These are phyloP conservation scores for Colletotrichum sojae DNA, from an alignment of 2,329 filamentous ascomycete genomes.

Conservation along the genomic window DNA sequence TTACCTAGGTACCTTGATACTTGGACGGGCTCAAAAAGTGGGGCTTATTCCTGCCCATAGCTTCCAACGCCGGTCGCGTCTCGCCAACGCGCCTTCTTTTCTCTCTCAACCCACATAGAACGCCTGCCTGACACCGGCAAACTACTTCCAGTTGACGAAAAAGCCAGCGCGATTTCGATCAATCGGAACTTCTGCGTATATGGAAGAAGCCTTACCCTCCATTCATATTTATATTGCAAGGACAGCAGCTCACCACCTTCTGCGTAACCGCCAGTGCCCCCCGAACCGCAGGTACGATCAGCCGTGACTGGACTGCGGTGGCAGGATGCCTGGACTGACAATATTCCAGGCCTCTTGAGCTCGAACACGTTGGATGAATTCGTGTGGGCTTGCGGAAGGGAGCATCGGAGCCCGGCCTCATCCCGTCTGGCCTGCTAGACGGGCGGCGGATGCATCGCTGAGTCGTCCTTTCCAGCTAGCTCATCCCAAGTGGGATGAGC, in stretches of 20 bases:
- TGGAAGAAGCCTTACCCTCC: neutral
- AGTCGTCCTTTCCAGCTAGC: neutral
- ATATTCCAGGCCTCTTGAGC: neutral
- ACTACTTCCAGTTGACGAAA: too few species aligned
- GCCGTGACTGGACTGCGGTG: neutral
- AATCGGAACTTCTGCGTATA: too few species aligned
- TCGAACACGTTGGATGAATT: neutral
- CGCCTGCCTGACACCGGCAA: too few species aligned
- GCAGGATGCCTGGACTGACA: neutral
- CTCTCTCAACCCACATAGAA: neutral
- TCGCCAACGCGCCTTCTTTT: neutral
- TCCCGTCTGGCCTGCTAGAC: too few species aligned
- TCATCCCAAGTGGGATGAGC: neutral
- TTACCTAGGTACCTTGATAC: too few species aligned
- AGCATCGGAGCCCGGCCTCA: neutral
- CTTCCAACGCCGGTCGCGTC: neutral
- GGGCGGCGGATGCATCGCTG: too few species aligned
- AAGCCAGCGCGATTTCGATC: too few species aligned
- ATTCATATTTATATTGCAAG: neutral
- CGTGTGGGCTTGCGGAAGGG: neutral
- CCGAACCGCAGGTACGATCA: neutral
- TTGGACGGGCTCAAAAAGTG: neutral
- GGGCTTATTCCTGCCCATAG: neutral
- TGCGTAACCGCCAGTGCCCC: too few species aligned
- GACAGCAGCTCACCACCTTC: too few species aligned